These are phyloP conservation scores for Rhodotorula sp. DNA, from an alignment of 1,284 basidiomycete species.

Conservation along the genomic window DNA sequence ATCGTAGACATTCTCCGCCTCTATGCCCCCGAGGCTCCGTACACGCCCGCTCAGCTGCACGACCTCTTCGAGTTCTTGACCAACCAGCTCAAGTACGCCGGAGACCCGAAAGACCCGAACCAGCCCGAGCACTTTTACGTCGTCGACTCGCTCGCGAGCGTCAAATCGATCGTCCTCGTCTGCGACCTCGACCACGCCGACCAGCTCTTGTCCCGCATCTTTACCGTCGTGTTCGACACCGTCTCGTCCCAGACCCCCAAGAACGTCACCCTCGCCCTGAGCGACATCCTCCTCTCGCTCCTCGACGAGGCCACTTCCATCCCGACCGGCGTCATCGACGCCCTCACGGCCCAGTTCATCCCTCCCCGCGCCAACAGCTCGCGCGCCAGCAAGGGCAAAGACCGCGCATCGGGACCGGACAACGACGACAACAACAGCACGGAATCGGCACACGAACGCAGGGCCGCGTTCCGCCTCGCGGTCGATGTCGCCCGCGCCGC, in stretches of 20 bases:
- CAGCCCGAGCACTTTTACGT: conserved; percentile 89
- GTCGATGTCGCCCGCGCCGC: conserved; percentile 81
- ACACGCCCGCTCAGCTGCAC: conserved; percentile 78
- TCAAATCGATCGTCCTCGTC: conserved; percentile 90
- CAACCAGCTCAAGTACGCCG: conserved; percentile 75
- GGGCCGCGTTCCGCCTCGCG: conserved; percentile 73
- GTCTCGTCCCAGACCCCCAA: conserved; percentile 75
- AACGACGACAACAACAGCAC: neutral
- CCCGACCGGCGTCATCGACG: conserved; percentile 74
- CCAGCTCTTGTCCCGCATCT: conserved; percentile 77
- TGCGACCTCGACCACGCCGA: conserved; percentile 82
- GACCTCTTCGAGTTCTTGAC: conserved; percentile 96
- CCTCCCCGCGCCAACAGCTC: conserved; percentile 58
- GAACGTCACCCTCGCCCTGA: conserved; percentile 82
- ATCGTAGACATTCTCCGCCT: conserved; percentile 88
- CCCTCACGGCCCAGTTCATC: conserved; percentile 79
- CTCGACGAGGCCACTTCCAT: conserved; percentile 79
- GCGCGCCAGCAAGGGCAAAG: neutral
- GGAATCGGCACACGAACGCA: conserved; percentile 28
- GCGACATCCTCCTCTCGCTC: conserved; percentile 82
- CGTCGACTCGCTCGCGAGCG: conserved; percentile 84
- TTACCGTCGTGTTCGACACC: conserved; percentile 76
- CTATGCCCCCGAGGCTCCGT: conserved; percentile 96
- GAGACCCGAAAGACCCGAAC: conserved; percentile 57
- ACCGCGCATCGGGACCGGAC: neutral